Conservation (phyloP, 345 rosid species). For the Rhizophora apiculata region DNA sequence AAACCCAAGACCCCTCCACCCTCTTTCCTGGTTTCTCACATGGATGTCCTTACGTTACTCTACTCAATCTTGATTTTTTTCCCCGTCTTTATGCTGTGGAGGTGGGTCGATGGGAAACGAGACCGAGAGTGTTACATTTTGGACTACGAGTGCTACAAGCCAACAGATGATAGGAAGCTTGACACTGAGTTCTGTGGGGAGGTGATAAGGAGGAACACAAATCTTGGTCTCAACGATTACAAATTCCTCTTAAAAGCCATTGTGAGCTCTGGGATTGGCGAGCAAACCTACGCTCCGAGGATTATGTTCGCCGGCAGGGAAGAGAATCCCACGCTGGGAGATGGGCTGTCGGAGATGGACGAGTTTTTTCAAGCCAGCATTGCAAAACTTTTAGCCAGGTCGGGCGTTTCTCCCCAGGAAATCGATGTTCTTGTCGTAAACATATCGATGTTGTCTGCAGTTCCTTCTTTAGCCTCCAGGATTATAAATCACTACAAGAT, state of each 20-base stretch:
- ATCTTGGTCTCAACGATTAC: conserved; percentile 44
- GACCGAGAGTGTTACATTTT: conserved; percentile 40
- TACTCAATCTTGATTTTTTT: conserved; percentile 25
- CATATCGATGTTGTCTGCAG: conserved; percentile 60
- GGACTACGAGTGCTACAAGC: conserved; percentile 45
- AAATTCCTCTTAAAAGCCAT: conserved; percentile 49
- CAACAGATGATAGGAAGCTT: conserved; percentile 39
- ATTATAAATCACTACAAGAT: conserved; percentile 75
- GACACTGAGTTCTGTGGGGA: conserved; percentile 37
- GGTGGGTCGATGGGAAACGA: conserved; percentile 21
- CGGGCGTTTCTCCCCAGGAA: conserved; percentile 58
- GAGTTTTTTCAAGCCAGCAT: conserved; percentile 70
- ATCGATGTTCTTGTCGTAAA: conserved; percentile 83
- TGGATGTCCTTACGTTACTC: conserved; percentile 32
- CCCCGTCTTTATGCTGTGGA: conserved; percentile 23
- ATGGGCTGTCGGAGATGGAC: conserved; percentile 75
- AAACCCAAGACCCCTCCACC: background rate
- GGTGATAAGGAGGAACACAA: conserved; percentile 33
- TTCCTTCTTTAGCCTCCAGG: conserved; percentile 61
- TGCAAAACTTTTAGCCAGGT: conserved; percentile 51
- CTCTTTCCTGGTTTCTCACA: conserved; percentile 1
- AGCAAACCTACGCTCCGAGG: conserved; percentile 41
- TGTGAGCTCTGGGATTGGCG: conserved; percentile 51
- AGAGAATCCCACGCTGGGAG: conserved; percentile 54
- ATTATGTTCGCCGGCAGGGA: conserved; percentile 42